A percentile compares a stretch with the other conserved stretches of the same genome.
phyloP scores from a whole-genome alignment of 495 filamentous ascomycete genomes.

The Parathielavia hyrcaniae region DNA sequence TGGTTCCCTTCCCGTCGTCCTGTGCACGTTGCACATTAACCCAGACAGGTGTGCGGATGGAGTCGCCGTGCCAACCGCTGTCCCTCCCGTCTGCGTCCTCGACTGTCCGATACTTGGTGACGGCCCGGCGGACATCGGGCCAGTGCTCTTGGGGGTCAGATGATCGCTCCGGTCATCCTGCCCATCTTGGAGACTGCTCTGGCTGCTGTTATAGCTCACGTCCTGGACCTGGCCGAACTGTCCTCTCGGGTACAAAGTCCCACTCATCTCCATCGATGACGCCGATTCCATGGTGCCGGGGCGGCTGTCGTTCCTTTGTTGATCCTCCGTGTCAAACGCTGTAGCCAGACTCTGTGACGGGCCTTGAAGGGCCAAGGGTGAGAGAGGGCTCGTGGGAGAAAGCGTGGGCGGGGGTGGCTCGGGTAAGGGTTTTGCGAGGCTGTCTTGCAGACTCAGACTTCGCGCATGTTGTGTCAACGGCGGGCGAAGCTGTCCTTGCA shows the following conservation, averaged over 20 bases:
- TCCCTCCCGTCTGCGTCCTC: constrained; percentile 42
- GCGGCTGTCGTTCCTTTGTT: constrained; percentile 36
- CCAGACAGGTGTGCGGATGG: constrained; percentile 65
- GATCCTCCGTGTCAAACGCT: constrained; percentile 29
- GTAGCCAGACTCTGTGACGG: constrained; percentile 25
- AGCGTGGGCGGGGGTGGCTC: constrained; percentile 41
- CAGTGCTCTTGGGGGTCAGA: constrained; percentile 47
- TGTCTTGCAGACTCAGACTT: constrained; percentile 45
- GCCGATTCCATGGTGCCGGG: constrained; percentile 58
- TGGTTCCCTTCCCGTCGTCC: constrained; percentile 85
- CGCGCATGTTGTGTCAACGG: constrained; percentile 40
- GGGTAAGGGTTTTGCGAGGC: constrained; percentile 48
- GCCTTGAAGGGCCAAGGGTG: constrained; percentile 23
- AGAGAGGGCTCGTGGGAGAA: constrained; percentile 34
- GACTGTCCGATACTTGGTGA: constrained; percentile 36
- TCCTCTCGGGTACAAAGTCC: constrained; percentile 28
- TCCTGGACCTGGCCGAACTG: constrained; percentile 23
- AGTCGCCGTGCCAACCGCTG: constrained; percentile 45
- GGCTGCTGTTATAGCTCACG: constrained; percentile 47
- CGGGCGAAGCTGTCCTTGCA: constrained; percentile 15
- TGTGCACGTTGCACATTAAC: constrained; percentile 86
- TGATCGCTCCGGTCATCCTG: constrained; percentile 45
- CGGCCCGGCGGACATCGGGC: constrained; percentile 46
- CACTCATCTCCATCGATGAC: constrained; percentile 38
- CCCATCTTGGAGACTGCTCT: constrained; percentile 47